phyloP scores from a whole-genome alignment of 257 asterid genomes.

The Nicotiana otophora region DNA sequence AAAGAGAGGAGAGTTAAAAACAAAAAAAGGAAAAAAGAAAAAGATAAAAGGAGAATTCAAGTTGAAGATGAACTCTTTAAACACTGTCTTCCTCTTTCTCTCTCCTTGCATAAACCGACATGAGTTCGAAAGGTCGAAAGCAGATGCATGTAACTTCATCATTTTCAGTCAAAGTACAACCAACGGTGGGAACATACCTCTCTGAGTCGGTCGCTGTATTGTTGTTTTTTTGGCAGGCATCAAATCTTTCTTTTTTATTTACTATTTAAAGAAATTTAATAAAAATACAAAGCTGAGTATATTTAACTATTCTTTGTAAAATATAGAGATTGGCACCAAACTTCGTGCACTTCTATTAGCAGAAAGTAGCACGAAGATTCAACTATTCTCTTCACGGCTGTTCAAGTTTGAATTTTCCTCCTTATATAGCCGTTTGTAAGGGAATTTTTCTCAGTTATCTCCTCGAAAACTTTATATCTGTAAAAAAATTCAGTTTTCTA shows the following conservation, averaged over 20 bases:
- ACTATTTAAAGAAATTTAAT: not conserved
- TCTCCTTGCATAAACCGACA: conserved; percentile 36
- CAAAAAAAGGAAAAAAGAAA: not conserved
- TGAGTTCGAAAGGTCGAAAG: conserved; percentile 16
- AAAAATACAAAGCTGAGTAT: not conserved
- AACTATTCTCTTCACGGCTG: conserved; percentile 20
- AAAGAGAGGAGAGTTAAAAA: not conserved
- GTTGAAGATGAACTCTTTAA: conserved; percentile 19
- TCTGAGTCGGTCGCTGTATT: not conserved
- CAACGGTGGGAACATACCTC: conserved; percentile 29
- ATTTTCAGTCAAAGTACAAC: conserved; percentile 17
- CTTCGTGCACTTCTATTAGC: not conserved
- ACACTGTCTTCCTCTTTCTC: conserved; percentile 6
- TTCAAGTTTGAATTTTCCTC: conserved; percentile 2
- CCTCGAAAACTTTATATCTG: not conserved
- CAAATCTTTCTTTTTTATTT: not conserved
- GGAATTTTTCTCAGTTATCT: not conserved
- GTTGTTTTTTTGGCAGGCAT: not conserved
- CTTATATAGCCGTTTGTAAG: not conserved
- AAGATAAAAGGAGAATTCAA: conserved; percentile 10
- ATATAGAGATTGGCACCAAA: not conserved
- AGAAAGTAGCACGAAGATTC: not conserved
- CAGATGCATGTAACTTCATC: conserved; percentile 16
- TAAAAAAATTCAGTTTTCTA: not conserved
- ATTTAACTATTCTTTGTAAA: not conserved